These are phyloP conservation scores for Volvox reticuliferus DNA, from an alignment of 139 green algal genomes.

Conservation along the genomic window DNA sequence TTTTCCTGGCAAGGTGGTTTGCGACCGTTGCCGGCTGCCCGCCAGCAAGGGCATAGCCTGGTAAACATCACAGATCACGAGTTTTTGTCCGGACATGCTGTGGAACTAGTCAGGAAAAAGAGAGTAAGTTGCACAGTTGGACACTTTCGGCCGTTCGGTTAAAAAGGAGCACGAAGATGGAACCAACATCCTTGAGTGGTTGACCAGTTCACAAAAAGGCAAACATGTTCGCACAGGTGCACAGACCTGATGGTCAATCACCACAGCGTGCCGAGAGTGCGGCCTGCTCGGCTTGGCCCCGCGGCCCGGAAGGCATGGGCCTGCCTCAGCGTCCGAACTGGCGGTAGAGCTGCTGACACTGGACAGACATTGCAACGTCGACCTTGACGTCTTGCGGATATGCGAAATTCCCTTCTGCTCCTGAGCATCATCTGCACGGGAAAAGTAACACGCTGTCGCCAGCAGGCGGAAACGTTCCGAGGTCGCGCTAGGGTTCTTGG, in stretches of 20 bases:
- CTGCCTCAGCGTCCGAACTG: neutral
- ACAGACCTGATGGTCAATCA: conserved; percentile 34
- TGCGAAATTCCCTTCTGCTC: neutral
- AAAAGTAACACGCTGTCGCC: neutral
- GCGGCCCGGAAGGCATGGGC: neutral
- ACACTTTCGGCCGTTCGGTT: neutral
- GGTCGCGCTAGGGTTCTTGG: conserved; percentile 12
- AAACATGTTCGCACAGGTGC: neutral
- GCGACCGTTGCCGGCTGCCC: too few relatives aligned
- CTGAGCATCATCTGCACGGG: neutral
- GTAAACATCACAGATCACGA: neutral
- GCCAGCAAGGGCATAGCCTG: too few relatives aligned
- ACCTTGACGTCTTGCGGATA: neutral
- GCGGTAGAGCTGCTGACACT: neutral
- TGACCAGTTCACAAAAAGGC: neutral
- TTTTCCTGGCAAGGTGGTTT: neutral
- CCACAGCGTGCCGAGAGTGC: conserved; percentile 18
- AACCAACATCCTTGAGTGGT: neutral
- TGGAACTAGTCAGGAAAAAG: neutral
- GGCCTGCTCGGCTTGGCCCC: neutral
- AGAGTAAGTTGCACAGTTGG: neutral
- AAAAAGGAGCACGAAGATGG: neutral
- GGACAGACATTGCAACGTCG: neutral
- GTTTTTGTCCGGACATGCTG: neutral
- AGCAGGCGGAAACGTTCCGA: neutral